Conservation (phyloP, 1,284 basidiomycete species). For the Ganoderma sinense region DNA sequence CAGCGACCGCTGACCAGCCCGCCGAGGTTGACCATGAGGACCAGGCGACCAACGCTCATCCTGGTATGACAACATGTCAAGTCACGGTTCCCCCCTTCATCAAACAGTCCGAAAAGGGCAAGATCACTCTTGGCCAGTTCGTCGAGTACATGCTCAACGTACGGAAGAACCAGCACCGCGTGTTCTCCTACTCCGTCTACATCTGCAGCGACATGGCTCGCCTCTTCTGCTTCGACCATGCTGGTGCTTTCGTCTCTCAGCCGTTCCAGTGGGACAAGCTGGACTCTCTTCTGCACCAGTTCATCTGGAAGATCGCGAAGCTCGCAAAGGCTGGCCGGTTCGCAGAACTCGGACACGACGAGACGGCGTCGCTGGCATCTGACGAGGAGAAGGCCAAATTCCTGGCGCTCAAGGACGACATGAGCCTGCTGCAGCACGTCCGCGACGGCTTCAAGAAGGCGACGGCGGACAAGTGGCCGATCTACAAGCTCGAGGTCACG, state of each 20-base stretch:
- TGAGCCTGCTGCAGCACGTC: background rate
- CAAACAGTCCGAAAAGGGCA: background rate
- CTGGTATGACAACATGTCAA: background rate
- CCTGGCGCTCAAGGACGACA: background rate
- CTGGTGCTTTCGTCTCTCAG: constrained; percentile 14
- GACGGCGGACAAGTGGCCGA: background rate
- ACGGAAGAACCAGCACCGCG: constrained; percentile 11
- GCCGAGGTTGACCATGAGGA: background rate
- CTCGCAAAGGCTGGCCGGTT: background rate
- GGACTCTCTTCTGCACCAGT: constrained; percentile 7
- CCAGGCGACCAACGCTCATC: background rate
- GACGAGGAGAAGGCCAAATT: background rate
- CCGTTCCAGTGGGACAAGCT: constrained; percentile 11
- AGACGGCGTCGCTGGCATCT: constrained; percentile 3
- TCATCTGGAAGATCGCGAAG: constrained; percentile 23
- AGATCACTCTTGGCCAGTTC: background rate
- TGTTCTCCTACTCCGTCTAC: constrained; percentile 4
- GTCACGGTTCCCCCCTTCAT: background rate
- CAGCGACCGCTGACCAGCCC: background rate
- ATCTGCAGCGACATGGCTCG: constrained; percentile 6
- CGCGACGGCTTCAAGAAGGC: constrained; percentile 1
- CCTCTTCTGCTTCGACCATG: constrained; percentile 18
- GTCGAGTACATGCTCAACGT: constrained; percentile 4
- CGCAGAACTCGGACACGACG: constrained; percentile 25
- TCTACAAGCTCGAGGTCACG: constrained; percentile 2